Conservation (phyloP, 257 asterid species). For the Nicotiana otophora region DNA sequence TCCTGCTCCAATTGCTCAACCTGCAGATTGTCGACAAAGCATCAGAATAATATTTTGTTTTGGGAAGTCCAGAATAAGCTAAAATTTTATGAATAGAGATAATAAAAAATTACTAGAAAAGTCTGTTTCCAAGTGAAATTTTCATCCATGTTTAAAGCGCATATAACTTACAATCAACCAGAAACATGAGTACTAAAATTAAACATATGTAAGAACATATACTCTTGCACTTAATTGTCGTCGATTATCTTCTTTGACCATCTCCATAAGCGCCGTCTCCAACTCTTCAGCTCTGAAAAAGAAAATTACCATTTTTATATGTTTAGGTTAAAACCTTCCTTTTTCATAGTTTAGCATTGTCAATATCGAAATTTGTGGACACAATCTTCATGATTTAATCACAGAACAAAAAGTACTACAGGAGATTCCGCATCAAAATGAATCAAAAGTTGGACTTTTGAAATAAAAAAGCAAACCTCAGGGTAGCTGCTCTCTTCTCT, state of each 20-base stretch:
- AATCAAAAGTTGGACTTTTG: background rate
- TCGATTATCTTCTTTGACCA: slow-evolving; percentile 76
- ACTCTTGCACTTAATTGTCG: slow-evolving; percentile 85
- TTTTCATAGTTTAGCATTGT: background rate
- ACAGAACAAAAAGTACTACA: background rate
- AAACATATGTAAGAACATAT: slow-evolving; percentile 4
- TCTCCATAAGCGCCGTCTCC: slow-evolving; percentile 89
- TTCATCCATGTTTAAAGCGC: background rate
- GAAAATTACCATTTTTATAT: slow-evolving; percentile 12
- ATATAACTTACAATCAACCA: background rate
- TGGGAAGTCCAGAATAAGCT: background rate
- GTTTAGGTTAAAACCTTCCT: background rate
- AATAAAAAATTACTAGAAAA: background rate
- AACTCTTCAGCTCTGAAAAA: slow-evolving; percentile 75
- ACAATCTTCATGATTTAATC: background rate
- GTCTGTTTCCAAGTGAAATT: background rate
- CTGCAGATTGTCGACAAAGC: slow-evolving; percentile 29
- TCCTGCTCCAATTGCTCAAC: slow-evolving; percentile 80
- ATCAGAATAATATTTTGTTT: background rate
- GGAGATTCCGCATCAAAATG: background rate
- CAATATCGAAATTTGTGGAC: background rate
- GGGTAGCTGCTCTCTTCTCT: slow-evolving; percentile 74
- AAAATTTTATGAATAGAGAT: background rate
- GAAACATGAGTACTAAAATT: background rate
- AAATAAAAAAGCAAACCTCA: slow-evolving; percentile 47